Evolutionary conservation across 352 stramenopile species (phyloP).

Genomic region (Pythium brassicae): DNA sequence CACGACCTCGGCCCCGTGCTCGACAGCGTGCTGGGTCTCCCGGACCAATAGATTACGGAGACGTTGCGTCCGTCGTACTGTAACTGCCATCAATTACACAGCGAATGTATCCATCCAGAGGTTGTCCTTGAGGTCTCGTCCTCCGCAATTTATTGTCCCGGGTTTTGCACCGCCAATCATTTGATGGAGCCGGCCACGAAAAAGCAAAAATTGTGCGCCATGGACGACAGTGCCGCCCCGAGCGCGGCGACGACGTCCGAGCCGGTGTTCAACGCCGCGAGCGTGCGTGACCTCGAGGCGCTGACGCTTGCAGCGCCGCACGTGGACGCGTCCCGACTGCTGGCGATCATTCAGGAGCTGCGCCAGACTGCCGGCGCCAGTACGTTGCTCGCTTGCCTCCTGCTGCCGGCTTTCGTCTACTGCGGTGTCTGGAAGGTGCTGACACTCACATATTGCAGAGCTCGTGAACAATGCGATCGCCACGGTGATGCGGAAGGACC

Average conservation of each 20-base stretch:
- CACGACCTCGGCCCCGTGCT: background rate
- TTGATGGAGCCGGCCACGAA: background rate
- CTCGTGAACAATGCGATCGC: slow-evolving; percentile 66
- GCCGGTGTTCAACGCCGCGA: slow-evolving; percentile 7
- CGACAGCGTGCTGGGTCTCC: background rate
- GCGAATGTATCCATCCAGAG: too few relatives aligned
- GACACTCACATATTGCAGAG: slow-evolving; percentile 19
- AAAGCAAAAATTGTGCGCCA: slow-evolving; percentile 1
- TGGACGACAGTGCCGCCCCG: background rate
- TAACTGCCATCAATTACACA: too few relatives aligned
- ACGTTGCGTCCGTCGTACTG: too few relatives aligned
- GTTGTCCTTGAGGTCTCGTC: too few relatives aligned
- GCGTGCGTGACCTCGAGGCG: slow-evolving; percentile 19
- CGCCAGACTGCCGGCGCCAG: slow-evolving; percentile 55
- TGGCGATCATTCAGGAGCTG: slow-evolving; percentile 68
- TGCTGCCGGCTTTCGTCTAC: background rate
- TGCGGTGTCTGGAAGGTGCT: background rate
- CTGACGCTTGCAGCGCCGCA: slow-evolving; percentile 28
- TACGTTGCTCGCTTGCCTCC: slow-evolving; percentile 19
- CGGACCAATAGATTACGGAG: too few relatives aligned
- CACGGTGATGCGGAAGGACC: slow-evolving; percentile 48
- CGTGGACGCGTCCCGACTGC: slow-evolving; percentile 35
- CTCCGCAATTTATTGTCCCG: too few relatives aligned
- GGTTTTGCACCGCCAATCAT: too few relatives aligned
- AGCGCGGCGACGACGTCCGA: background rate